phyloP scores from a whole-genome alignment of 768 basidiomycete genomes.

The Rhizopogon sp. region DNA sequence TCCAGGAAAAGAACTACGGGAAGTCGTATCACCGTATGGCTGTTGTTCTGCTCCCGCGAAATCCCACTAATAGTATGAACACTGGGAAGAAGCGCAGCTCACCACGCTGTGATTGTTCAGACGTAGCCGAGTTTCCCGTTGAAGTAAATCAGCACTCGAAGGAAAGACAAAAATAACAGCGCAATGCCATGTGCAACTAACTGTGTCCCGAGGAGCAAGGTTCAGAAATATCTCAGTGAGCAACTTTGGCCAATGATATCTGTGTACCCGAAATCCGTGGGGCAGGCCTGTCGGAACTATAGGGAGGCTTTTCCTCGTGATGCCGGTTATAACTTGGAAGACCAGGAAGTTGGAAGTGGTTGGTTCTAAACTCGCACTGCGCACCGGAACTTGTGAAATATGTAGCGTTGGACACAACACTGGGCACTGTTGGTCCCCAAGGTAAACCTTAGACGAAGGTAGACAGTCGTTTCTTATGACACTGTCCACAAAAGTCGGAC shows the following conservation, averaged over 20 bases:
- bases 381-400: background rate
- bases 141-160: background rate
- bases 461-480: too few species aligned
- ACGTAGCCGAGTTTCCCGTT: background rate
- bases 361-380: background rate
- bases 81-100: background rate
- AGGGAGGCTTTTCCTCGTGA: too few species aligned
- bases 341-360: too few species aligned
- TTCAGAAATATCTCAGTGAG: background rate
- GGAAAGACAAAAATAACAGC: background rate
- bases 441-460: too few species aligned
- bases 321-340: background rate
- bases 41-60: constrained; percentile 4
- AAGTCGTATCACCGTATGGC: background rate
- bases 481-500: background rate
- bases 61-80: background rate
- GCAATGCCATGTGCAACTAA: background rate
- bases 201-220: background rate
- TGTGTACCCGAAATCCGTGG: background rate
- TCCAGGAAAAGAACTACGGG: background rate
- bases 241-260: background rate
- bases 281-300: background rate
- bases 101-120: background rate
- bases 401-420: background rate
- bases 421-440: background rate